Evolutionary conservation across 225 moss, liverwort and hornwort genomes (phyloP).

Genomic region (Asterella californica): DNA sequence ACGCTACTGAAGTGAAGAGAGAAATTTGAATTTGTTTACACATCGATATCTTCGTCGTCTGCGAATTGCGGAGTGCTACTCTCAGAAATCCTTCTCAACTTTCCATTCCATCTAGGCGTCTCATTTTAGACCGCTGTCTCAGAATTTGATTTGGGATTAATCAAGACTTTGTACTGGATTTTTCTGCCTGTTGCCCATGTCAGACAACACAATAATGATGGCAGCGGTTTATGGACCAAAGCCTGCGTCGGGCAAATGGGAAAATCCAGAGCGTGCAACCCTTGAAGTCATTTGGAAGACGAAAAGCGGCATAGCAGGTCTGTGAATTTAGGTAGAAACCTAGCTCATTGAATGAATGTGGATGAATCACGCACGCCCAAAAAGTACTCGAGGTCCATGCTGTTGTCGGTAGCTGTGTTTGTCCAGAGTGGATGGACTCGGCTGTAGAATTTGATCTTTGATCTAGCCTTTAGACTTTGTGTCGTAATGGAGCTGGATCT

Average conservation of each 20-base stretch:
- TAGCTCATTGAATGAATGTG: background rate
- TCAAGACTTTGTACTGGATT: background rate
- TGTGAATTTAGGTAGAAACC: background rate
- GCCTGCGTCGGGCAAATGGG: conserved; percentile 63
- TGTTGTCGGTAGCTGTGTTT: background rate
- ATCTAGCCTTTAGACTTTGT: background rate
- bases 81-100: too few species aligned
- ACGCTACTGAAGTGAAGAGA: background rate
- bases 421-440: background rate
- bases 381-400: background rate
- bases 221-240: conserved; percentile 96
- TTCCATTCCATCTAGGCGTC: too few species aligned
- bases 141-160: background rate
- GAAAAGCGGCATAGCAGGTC: conserved; percentile 72
- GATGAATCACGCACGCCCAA: background rate
- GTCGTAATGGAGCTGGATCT: background rate
- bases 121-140: background rate
- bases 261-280: conserved; percentile 84
- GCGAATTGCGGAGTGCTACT: background rate
- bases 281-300: conserved; percentile 83
- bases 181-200: background rate
- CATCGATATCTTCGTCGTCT: background rate
- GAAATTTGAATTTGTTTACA: background rate
- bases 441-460: background rate
- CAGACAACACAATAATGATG: conserved; percentile 77